Base-by-base conservation (phyloP, 176 grass and related monocot genomes). In the Raddia distichophylla region DNA sequence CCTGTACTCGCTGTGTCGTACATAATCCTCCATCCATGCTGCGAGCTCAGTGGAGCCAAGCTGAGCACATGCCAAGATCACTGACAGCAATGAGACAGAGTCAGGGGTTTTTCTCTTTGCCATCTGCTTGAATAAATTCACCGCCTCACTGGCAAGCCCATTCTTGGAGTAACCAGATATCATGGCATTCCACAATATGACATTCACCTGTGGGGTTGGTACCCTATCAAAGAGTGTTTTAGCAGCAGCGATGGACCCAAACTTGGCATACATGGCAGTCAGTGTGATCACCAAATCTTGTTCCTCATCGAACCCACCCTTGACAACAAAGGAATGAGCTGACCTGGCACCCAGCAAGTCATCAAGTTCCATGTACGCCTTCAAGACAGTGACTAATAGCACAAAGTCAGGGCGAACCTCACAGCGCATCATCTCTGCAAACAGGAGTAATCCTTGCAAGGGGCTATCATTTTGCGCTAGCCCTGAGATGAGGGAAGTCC, bases 141-240 rank as follows among this genome's bases (percentile, higher is more conserved):
- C 84, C 0, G 92, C 92, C 76, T 89, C 92, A 14, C 7, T 54
- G 16, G 89, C 73, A 82, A 89, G 60, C 19, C 92, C 84, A 52
- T 89, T 91, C 83, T 94, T 94, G 20, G 92, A 88, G 67, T 91
- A 94, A 48, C 92, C 92, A 16, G 92, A 91, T 60, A 94, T 91
- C 89, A 91, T 94, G 9, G 89, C 89, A 85, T 94, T 94, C 89
- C 84, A 94, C 65, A 94, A 80, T 66, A 94, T 85, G 68, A 94
- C 34, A 8, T 80, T 94, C 32, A 94, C 73, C 13, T 13, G 51
- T 10, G 64, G 53, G 13, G 18, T 69, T 3, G 62, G 76, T 32
- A 87, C 85, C 46, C 37, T 81, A 27, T 91, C 64, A 27, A 94
- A 94, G 60, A 94, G 87, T 5, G 69, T 66, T 51, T 69, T 89